A percentile compares a stretch with the other conserved stretches of the same genome.
Evolutionary conservation across 208 protist genomes (phyloP).

Genomic region (Crithidia sp.): DNA sequence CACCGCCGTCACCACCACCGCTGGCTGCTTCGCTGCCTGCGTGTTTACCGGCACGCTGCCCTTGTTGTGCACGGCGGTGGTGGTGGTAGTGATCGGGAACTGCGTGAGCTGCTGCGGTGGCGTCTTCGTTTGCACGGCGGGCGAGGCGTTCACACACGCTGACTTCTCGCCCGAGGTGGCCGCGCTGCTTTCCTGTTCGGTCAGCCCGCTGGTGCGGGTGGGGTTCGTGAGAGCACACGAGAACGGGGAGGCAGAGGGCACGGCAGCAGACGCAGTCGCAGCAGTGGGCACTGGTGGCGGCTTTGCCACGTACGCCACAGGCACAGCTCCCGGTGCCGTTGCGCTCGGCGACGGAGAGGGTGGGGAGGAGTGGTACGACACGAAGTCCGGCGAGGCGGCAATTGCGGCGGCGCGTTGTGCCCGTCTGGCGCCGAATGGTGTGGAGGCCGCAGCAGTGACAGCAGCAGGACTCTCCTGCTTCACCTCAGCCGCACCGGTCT

Average conservation of each 20-base stretch:
- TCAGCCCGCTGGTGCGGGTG: conserved; percentile 6
- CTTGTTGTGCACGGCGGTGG: not conserved
- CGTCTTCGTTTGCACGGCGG: not conserved
- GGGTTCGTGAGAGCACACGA: conserved; percentile 4
- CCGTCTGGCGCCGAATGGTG: no score
- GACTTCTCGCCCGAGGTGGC: conserved; percentile 10
- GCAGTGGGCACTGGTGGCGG: not conserved
- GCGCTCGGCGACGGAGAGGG: conserved; percentile 3
- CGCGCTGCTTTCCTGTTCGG: not conserved
- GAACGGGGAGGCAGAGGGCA: not conserved
- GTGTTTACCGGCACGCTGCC: not conserved
- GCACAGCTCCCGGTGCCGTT: not conserved
- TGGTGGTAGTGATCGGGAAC: not conserved
- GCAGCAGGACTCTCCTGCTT: not conserved
- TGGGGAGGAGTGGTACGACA: conserved; percentile 2
- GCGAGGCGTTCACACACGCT: not conserved
- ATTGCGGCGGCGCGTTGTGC: no score
- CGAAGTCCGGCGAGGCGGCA: not conserved
- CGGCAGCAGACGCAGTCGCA: not conserved
- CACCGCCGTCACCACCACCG: not conserved
- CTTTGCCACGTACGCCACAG: not conserved
- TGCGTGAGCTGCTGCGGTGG: not conserved
- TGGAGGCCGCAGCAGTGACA: not conserved
- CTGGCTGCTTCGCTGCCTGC: not conserved
- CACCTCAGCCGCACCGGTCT: no score